These are phyloP conservation scores for Monoraphidium neglectum DNA, from an alignment of 139 green algal genomes.

Conservation along the genomic window DNA sequence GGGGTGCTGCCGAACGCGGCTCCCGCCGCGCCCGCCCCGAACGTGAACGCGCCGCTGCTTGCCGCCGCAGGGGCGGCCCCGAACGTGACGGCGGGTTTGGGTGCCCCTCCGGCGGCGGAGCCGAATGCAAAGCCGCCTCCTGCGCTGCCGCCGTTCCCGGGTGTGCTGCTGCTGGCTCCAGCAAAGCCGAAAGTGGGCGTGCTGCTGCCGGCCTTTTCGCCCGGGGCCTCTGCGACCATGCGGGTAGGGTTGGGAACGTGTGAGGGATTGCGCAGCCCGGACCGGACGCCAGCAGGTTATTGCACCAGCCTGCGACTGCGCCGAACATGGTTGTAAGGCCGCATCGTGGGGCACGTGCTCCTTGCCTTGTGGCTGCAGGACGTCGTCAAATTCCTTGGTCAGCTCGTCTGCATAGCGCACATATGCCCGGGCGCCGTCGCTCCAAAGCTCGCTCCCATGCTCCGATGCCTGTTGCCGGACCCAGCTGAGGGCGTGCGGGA, in stretches of 20 bases:
- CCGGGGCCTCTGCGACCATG: too few relatives aligned
- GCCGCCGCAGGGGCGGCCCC: too few relatives aligned
- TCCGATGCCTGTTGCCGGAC: constrained; percentile 9
- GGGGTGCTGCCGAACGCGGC: not conserved
- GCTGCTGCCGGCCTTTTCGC: too few relatives aligned
- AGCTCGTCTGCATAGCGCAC: constrained; percentile 18
- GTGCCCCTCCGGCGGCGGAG: too few relatives aligned
- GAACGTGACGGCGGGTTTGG: too few relatives aligned
- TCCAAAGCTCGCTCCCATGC: constrained; percentile 9
- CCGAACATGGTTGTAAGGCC: not conserved
- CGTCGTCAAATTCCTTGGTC: constrained; percentile 11
- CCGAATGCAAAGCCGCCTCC: too few relatives aligned
- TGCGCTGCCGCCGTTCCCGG: too few relatives aligned
- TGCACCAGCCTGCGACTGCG: not conserved
- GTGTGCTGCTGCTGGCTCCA: too few relatives aligned
- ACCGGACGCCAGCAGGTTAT: not conserved
- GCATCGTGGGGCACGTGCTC: not conserved
- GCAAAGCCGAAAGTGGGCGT: too few relatives aligned
- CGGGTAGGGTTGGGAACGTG: too few relatives aligned
- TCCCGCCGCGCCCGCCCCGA: too few relatives aligned
- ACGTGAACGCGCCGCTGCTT: too few relatives aligned
- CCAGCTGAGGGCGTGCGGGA: constrained; percentile 8
- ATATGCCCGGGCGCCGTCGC: constrained; percentile 9
- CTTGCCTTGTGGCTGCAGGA: not conserved
- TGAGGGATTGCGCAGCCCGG: not conserved